These are phyloP conservation scores for Dittrichia graveolens DNA, from an alignment of 129 eudicot genomes.

Conservation along the genomic window DNA sequence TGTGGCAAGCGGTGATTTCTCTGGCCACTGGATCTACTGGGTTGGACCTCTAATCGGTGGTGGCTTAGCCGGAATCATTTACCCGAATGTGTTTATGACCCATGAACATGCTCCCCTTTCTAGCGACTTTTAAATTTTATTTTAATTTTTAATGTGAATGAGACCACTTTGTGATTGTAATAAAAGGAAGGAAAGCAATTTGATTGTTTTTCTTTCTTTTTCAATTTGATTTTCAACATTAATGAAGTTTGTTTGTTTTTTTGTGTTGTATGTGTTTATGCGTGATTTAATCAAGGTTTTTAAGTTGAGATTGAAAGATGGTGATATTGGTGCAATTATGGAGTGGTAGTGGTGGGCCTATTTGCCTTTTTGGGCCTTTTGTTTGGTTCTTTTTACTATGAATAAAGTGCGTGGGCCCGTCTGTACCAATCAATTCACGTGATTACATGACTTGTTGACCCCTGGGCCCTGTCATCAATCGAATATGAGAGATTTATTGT, in stretches of 20 bases:
- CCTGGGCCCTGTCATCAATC: neutral
- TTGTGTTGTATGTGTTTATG: neutral
- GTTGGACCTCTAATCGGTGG: slow-evolving; percentile 77
- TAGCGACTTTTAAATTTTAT: slow-evolving; percentile 40
- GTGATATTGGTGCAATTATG: slow-evolving; percentile 18
- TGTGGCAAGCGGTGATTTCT: slow-evolving; percentile 59
- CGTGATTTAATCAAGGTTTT: neutral
- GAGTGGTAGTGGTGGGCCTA: slow-evolving; percentile 37
- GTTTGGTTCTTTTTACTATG: slow-evolving; percentile 20
- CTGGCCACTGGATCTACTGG: slow-evolving; percentile 65
- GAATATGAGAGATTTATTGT: neutral
- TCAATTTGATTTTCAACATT: neutral
- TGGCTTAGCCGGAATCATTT: slow-evolving; percentile 58
- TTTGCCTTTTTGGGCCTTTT: slow-evolving; percentile 26
- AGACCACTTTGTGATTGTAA: slow-evolving; percentile 22
- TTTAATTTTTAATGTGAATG: slow-evolving; percentile 20
- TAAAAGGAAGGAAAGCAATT: slow-evolving; percentile 31
- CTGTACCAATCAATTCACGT: slow-evolving; percentile 26
- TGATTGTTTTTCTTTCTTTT: slow-evolving; percentile 33
- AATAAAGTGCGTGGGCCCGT: slow-evolving; percentile 31
- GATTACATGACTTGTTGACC: slow-evolving; percentile 18
- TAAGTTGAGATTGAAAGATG: slow-evolving; percentile 21
- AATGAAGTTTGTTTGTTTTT: neutral
- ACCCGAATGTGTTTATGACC: slow-evolving; percentile 52
- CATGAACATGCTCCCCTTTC: slow-evolving; percentile 61